Evolutionary conservation across 352 stramenopile genomes (phyloP).

Genomic region (Globisporangium polare): DNA sequence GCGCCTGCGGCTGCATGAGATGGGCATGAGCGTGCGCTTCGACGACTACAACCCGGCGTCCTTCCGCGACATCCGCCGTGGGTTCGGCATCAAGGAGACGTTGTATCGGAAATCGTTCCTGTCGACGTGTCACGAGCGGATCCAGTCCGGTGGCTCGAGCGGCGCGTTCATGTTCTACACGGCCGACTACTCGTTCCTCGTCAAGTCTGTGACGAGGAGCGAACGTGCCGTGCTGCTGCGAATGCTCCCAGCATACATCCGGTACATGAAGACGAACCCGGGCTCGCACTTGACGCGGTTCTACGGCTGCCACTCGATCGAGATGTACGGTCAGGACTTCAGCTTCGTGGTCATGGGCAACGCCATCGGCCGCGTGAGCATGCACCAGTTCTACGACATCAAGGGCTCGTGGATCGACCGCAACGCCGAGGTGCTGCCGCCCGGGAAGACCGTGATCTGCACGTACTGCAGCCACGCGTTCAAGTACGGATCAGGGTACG

Average conservation of each 20-base stretch:
- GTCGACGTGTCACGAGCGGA: constrained; percentile 77
- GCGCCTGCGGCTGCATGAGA: constrained; percentile 70
- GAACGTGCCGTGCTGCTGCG: constrained; percentile 78
- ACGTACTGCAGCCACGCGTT: constrained; percentile 84
- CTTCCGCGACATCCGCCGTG: constrained; percentile 78
- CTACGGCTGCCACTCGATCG: constrained; percentile 87
- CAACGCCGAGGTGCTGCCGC: constrained; percentile 74
- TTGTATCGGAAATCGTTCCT: constrained; percentile 79
- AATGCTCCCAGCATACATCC: constrained; percentile 82
- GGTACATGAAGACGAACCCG: constrained; percentile 78
- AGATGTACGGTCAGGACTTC: constrained; percentile 87
- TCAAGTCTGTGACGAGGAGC: constrained; percentile 81
- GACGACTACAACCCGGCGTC: constrained; percentile 65
- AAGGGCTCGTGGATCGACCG: constrained; percentile 89
- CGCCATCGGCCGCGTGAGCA: constrained; percentile 72
- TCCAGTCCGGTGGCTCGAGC: constrained; percentile 79
- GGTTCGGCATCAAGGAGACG: constrained; percentile 73
- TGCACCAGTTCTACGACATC: constrained; percentile 90
- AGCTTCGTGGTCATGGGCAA: constrained; percentile 92
- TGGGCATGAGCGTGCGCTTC: constrained; percentile 80
- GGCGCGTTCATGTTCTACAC: constrained; percentile 92
- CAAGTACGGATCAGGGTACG: constrained; percentile 59
- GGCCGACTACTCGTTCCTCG: constrained; percentile 81
- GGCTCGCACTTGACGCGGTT: constrained; percentile 85
- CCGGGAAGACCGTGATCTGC: constrained; percentile 80